A percentile compares a stretch with the other conserved stretches of the same genome.
These are phyloP conservation scores for Volvariella volvacea DNA, from an alignment of 1,284 basidiomycete genomes.

Conservation along the genomic window DNA sequence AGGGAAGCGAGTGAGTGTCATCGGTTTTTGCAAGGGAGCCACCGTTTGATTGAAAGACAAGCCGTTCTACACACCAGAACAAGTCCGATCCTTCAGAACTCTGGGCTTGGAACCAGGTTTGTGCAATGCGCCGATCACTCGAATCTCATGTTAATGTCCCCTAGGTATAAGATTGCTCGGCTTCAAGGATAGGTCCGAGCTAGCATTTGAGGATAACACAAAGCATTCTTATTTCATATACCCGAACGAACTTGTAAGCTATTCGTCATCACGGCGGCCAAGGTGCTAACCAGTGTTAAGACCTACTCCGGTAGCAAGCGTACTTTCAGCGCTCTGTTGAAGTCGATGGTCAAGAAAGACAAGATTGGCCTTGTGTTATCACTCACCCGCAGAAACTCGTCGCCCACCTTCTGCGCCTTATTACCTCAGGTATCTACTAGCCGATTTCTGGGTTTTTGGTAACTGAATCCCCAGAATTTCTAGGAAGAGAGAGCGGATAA, in stretches of 20 bases:
- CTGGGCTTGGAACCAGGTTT: constrained; percentile 71
- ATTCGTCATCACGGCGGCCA: background rate
- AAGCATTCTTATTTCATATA: constrained; percentile 92
- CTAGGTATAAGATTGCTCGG: constrained; percentile 84
- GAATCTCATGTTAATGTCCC: background rate
- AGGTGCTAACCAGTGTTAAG: constrained; percentile 27
- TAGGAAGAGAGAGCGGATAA: constrained; percentile 71
- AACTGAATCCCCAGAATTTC: constrained; percentile 7
- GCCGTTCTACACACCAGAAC: constrained; percentile 83
- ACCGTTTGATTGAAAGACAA: constrained; percentile 19
- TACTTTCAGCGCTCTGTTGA: constrained; percentile 83
- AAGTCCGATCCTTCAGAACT: constrained; percentile 76
- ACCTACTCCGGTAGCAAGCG: constrained; percentile 86
- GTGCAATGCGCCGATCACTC: constrained; percentile 14
- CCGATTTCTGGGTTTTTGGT: constrained; percentile 1
- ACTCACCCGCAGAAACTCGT: constrained; percentile 65
- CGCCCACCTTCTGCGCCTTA: constrained; percentile 80
- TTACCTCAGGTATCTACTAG: constrained; percentile 69
- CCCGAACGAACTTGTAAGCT: constrained; percentile 77
- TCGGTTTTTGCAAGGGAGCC: background rate
- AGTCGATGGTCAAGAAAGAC: constrained; percentile 76
- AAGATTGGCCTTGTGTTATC: constrained; percentile 79
- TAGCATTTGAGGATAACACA: constrained; percentile 83
- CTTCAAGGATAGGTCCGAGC: constrained; percentile 73
- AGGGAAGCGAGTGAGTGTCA: constrained; percentile 42